These are phyloP conservation scores for Backusella australiensis DNA, from an alignment of 192 early-diverging fungal species.

Conservation along the genomic window DNA sequence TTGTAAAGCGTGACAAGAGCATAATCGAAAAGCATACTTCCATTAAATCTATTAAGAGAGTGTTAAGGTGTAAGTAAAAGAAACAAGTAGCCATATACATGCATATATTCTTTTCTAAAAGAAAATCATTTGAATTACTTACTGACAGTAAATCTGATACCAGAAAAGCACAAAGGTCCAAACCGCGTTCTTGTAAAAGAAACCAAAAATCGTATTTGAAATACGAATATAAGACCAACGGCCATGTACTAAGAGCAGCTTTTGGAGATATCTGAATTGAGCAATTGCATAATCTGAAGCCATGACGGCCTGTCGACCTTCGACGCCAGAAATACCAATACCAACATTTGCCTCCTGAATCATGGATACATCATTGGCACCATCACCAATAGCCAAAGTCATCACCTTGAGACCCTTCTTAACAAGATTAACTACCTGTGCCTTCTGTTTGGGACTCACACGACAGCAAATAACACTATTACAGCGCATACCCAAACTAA, in stretches of 20 bases:
- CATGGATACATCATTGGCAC: constrained; percentile 98
- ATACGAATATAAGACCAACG: constrained; percentile 89
- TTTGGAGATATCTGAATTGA: constrained; percentile 84
- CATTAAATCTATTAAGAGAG: constrained; percentile 59
- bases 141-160: constrained; percentile 87
- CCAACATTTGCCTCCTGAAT: constrained; percentile 97
- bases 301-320: constrained; percentile 93
- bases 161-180: constrained; percentile 88
- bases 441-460: constrained; percentile 95
- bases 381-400: constrained; percentile 94
- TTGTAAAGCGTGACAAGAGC: constrained; percentile 90
- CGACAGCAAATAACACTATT: constrained; percentile 92
- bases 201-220: constrained; percentile 84
- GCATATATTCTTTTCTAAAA: neutral
- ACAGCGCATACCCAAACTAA: constrained; percentile 78
- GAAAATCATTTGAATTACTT: constrained; percentile 9
- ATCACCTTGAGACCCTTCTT: constrained; percentile 79
- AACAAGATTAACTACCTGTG: constrained; percentile 88
- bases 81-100: constrained; percentile 3
- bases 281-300: constrained; percentile 91
- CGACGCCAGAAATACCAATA: constrained; percentile 91
- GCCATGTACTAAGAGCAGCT: constrained; percentile 89
- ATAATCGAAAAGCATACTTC: constrained; percentile 79
- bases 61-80: neutral
- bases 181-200: constrained; percentile 95